These are phyloP conservation scores for Globisporangium parvum DNA, from an alignment of 352 stramenopile species.

Conservation along the genomic window DNA sequence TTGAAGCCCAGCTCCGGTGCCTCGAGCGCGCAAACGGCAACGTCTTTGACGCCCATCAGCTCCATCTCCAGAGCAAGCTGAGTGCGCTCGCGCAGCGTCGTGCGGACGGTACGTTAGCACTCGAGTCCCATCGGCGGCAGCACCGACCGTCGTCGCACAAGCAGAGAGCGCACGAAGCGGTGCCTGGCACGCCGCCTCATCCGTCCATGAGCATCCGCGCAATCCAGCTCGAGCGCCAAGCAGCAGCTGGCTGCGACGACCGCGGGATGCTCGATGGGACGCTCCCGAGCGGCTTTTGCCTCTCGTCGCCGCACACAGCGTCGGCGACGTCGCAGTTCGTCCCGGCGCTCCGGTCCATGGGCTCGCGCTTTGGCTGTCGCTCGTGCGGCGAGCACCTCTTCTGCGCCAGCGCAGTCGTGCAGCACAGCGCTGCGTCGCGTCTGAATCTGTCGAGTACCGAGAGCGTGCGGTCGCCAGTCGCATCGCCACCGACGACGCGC, in stretches of 20 bases:
- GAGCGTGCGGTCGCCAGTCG: not conserved
- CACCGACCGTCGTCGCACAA: conserved; percentile 16
- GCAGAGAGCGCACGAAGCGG: not conserved
- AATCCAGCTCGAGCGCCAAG: conserved; percentile 4
- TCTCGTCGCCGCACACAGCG: conserved; percentile 28
- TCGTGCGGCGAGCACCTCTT: conserved; percentile 55
- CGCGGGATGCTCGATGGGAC: conserved; percentile 52
- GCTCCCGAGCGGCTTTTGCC: conserved; percentile 47
- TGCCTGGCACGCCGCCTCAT: conserved; percentile 13
- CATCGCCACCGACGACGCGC: not conserved
- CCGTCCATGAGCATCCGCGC: conserved; percentile 18
- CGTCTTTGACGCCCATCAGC: conserved; percentile 73
- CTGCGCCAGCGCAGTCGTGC: conserved; percentile 53
- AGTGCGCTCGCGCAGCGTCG: conserved; percentile 28
- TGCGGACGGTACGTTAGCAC: conserved; percentile 20
- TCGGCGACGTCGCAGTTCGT: conserved; percentile 38
- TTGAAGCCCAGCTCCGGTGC: conserved; percentile 78
- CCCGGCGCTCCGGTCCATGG: conserved; percentile 65
- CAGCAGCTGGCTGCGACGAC: conserved; percentile 30
- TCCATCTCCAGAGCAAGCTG: conserved; percentile 48
- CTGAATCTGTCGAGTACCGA: conserved; percentile 1
- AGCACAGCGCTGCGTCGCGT: conserved; percentile 9
- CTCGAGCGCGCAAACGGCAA: conserved; percentile 62
- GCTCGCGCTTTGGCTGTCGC: conserved; percentile 57
- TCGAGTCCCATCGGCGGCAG: conserved; percentile 18